phyloP scores from a whole-genome alignment of 495 filamentous ascomycete species.

The Podospora bellae-mahoneyi region DNA sequence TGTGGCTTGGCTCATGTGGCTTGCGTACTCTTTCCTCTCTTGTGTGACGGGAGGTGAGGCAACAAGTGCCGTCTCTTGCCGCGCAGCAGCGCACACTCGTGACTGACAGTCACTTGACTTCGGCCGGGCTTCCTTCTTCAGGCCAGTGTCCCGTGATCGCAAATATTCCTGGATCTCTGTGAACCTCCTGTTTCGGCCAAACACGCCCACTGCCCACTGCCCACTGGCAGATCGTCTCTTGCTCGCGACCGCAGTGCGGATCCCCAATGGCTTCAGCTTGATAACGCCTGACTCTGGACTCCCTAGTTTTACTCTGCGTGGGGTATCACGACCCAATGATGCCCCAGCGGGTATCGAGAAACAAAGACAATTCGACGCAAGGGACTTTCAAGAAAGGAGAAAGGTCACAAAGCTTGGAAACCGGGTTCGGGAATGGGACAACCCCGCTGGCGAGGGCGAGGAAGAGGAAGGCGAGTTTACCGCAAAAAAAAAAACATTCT shows the following conservation, averaged over 20 bases:
- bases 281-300: neutral
- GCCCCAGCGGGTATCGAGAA: neutral
- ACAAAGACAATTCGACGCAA: neutral
- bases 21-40: neutral
- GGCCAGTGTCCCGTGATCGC: neutral
- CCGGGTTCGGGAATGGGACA: neutral
- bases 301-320: too few species aligned
- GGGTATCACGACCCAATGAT: neutral
- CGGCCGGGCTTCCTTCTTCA: neutral
- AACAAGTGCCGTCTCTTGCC: constrained; percentile 19
- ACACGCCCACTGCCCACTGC: neutral
- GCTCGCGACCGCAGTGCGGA: neutral
- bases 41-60: neutral
- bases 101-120: constrained; percentile 5
- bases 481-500: neutral
- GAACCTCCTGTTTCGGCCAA: constrained; percentile 5
- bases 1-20: constrained; percentile 6
- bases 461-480: neutral
- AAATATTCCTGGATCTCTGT: neutral
- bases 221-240: neutral
- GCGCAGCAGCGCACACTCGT: constrained; percentile 7
- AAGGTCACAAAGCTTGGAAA: neutral
- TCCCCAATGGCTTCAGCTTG: neutral
- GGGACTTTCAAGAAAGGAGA: neutral
- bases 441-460: neutral